Conservation (phyloP, 2,329 filamentous ascomycete species). For the Botrytis porri region DNA sequence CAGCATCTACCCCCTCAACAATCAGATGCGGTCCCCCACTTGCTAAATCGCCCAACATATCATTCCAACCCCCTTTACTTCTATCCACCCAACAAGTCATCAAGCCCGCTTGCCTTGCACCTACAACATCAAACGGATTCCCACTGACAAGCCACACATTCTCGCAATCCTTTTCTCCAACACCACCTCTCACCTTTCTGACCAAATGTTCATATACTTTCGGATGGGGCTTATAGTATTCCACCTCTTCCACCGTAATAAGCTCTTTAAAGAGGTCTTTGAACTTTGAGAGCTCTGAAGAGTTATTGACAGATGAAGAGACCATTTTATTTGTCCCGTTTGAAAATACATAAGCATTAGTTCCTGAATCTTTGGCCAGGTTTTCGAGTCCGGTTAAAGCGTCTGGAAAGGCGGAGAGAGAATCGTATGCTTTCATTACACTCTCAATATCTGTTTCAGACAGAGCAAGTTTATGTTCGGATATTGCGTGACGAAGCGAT, state of each 20-base stretch:
- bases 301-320: conserved; percentile 54
- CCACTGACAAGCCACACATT: conserved; percentile 67
- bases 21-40: conserved; percentile 51
- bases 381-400: conserved; percentile 52
- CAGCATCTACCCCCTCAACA: conserved; percentile 55
- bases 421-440: conserved; percentile 64
- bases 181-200: conserved; percentile 36
- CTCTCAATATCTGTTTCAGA: conserved; percentile 43
- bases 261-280: conserved; percentile 49
- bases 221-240: conserved; percentile 63
- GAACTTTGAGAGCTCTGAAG: conserved; percentile 52
- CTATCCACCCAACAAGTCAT: conserved; percentile 67
- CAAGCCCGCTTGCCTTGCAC: conserved; percentile 59
- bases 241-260: conserved; percentile 58
- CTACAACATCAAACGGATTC: conserved; percentile 72
- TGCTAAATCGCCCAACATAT: conserved; percentile 52
- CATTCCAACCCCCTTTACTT: conserved; percentile 55
- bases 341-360: conserved; percentile 61
- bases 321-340: conserved; percentile 68
- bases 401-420: conserved; percentile 62
- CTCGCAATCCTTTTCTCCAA: conserved; percentile 39
- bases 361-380: conserved; percentile 40
- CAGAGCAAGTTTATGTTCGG: conserved; percentile 52
- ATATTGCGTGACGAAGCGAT: conserved; percentile 61
- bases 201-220: conserved; percentile 55